These are phyloP conservation scores for Hymenoscyphus scutula DNA, from an alignment of 2,329 filamentous ascomycete genomes.

Conservation along the genomic window DNA sequence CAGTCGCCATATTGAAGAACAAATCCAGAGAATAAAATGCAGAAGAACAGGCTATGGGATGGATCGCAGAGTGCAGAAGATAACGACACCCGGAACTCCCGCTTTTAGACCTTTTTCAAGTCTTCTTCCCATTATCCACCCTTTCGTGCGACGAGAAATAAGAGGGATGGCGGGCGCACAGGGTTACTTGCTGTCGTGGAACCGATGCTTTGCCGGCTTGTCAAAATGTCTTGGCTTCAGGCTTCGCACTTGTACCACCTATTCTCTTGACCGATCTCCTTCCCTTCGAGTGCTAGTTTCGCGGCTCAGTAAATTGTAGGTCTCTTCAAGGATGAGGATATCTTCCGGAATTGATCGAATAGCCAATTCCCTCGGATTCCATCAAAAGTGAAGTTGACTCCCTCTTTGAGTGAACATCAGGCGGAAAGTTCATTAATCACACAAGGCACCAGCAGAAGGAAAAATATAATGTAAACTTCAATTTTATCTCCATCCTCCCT, in stretches of 20 bases:
- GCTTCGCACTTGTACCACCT: not conserved
- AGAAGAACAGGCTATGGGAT: not conserved
- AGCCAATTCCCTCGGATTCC: no score
- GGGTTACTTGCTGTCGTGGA: not conserved
- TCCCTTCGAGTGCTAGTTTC: not conserved
- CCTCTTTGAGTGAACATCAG: no score
- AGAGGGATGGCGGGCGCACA: not conserved
- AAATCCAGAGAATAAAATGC: not conserved
- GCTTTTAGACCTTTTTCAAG: slow-evolving; percentile 3
- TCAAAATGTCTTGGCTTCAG: not conserved
- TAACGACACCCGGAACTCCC: not conserved
- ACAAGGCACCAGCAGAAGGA: not conserved
- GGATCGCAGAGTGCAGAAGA: not conserved
- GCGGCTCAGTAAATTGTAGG: no score
- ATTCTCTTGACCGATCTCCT: not conserved
- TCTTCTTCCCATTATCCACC: not conserved
- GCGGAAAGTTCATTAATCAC: not conserved
- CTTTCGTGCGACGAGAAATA: not conserved
- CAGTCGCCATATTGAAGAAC: not conserved
- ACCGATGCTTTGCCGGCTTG: not conserved
- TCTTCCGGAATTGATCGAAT: no score
- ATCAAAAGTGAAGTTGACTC: no score
- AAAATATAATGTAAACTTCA: not conserved
- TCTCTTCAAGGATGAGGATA: no score
- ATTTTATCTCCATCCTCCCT: not conserved